Conservation (phyloP, 2,329 filamentous ascomycete species). For the Fusarium oxysporum region DNA sequence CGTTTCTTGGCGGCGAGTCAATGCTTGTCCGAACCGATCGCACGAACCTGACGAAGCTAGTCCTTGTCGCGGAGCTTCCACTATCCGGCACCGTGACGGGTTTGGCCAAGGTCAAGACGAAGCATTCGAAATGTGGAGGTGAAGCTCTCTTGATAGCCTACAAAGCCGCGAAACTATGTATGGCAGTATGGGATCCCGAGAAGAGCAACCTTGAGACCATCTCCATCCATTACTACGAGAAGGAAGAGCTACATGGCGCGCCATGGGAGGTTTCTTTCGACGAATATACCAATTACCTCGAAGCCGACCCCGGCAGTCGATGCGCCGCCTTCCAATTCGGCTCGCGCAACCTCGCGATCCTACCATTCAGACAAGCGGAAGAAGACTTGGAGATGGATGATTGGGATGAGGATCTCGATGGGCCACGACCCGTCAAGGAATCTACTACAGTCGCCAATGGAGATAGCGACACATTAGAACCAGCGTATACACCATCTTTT, state of each 20-base stretch:
- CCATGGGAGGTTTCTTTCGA: constrained; percentile 84
- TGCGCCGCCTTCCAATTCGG: constrained; percentile 97
- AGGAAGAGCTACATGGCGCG: constrained; percentile 84
- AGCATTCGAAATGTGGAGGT: constrained; percentile 80
- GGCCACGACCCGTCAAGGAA: constrained; percentile 67
- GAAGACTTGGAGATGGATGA: constrained; percentile 93
- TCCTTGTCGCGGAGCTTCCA: constrained; percentile 85
- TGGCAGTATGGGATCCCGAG: constrained; percentile 93
- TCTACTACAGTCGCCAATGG: constrained; percentile 50
- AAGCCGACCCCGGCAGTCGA: constrained; percentile 89
- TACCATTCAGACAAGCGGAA: constrained; percentile 88
- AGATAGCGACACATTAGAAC: constrained; percentile 57
- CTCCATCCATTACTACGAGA: constrained; percentile 98
- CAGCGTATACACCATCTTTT: constrained; percentile 90
- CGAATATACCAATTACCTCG: constrained; percentile 83
- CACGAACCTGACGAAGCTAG: constrained; percentile 78
- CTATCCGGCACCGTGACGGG: constrained; percentile 88
- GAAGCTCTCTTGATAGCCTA: constrained; percentile 87
- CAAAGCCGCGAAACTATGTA: constrained; percentile 90
- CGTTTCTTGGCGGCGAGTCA: constrained; percentile 73
- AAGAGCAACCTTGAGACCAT: constrained; percentile 83
- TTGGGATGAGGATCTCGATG: constrained; percentile 86
- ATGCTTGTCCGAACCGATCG: constrained; percentile 71
- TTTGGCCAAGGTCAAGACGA: constrained; percentile 79
- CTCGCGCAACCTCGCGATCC: constrained; percentile 85